Conservation (phyloP, 2,329 filamentous ascomycete species). For the Trematosphaeria pertusa region DNA sequence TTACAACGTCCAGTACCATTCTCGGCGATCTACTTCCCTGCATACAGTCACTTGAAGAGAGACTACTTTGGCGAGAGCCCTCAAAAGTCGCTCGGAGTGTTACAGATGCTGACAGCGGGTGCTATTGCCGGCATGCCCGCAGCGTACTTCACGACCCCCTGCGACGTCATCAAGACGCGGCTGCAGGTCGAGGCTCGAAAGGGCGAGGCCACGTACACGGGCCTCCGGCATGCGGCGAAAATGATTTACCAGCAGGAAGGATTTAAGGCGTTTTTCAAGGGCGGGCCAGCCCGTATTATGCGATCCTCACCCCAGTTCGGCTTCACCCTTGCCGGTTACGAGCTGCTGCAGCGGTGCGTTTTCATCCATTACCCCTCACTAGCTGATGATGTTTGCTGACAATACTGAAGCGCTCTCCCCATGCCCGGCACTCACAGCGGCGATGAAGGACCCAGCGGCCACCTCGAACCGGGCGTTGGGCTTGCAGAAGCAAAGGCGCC, state of each 20-base stretch:
- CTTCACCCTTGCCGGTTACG: slow-evolving; percentile 95
- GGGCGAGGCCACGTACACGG: slow-evolving; percentile 87
- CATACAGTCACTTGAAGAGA: slow-evolving; percentile 92
- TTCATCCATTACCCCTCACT: neutral
- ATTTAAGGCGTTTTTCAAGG: slow-evolving; percentile 97
- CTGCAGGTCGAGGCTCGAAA: slow-evolving; percentile 97
- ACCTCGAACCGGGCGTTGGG: slow-evolving; percentile 68
- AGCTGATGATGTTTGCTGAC: neutral
- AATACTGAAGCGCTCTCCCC: slow-evolving; percentile 63
- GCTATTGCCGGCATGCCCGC: slow-evolving; percentile 73
- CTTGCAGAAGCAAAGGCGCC: slow-evolving; percentile 69
- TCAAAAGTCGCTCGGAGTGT: slow-evolving; percentile 84
- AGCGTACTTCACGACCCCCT: slow-evolving; percentile 90
- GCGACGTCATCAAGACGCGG: slow-evolving; percentile 98
- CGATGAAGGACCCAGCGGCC: slow-evolving; percentile 58
- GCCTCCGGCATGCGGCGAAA: slow-evolving; percentile 81
- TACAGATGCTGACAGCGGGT: slow-evolving; percentile 92
- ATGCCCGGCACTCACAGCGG: slow-evolving; percentile 70
- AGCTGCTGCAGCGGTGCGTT: slow-evolving; percentile 75
- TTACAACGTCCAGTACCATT: slow-evolving; percentile 72
- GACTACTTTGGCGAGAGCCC: slow-evolving; percentile 91
- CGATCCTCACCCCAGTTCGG: slow-evolving; percentile 97
- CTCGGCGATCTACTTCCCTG: slow-evolving; percentile 98
- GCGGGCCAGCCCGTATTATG: slow-evolving; percentile 91
- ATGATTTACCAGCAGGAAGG: slow-evolving; percentile 92